Percentiles rank a stretch among this genome's conserved stretches.
Evolutionary conservation across 441 rosid species (phyloP).

Genomic region (Corymbia calophylla): DNA sequence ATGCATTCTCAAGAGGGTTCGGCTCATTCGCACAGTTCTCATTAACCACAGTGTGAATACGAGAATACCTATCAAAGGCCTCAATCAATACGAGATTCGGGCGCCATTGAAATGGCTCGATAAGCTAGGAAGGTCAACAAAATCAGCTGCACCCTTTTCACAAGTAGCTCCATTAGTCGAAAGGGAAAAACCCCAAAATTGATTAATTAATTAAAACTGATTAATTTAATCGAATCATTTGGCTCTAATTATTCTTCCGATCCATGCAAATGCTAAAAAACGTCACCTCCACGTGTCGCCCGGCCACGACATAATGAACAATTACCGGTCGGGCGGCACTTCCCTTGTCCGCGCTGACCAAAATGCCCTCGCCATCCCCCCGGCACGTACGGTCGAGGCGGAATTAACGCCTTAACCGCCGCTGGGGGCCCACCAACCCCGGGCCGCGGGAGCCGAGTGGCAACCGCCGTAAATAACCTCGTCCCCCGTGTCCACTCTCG

Average conservation of each 20-base stretch:
- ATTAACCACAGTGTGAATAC: not conserved
- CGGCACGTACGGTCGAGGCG: constrained; percentile 18
- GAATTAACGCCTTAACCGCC: constrained; percentile 70
- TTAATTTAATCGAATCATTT: not conserved
- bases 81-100: not conserved
- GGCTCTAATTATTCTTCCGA: not conserved
- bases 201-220: not conserved
- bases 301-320: not conserved
- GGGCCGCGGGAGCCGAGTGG: constrained; percentile 2
- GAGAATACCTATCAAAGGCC: not conserved
- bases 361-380: constrained; percentile 14
- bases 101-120: not conserved
- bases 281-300: constrained; percentile 1
- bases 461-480: constrained; percentile 28
- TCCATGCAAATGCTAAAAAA: not conserved
- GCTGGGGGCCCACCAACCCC: constrained; percentile 37
- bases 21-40: not conserved
- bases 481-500: constrained; percentile 4
- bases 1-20: not conserved
- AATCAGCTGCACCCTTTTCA: constrained; percentile 1
- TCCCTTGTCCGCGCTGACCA: constrained; percentile 2
- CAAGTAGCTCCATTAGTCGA: not conserved
- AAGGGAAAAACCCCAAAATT: no score
- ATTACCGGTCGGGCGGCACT: constrained; percentile 12
- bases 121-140: not conserved